Evolutionary conservation across 2,329 filamentous ascomycete genomes (phyloP).

Genomic region (Colletotrichum zoysiae): DNA sequence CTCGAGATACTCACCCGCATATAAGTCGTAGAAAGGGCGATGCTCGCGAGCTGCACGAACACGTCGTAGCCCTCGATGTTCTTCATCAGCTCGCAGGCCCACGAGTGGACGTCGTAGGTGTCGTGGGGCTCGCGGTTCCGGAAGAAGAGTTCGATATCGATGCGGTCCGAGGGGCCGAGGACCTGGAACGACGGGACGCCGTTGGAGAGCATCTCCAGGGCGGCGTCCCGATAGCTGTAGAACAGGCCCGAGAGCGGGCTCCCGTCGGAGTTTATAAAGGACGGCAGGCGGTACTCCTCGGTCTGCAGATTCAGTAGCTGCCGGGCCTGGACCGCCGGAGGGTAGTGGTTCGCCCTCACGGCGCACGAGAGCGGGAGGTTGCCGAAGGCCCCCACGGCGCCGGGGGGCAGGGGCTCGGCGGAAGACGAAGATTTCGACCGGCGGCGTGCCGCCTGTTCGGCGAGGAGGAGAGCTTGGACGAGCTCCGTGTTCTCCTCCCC

Average conservation of each 20-base stretch:
- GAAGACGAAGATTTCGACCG: neutral
- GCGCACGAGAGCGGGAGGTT: slow-evolving; percentile 32
- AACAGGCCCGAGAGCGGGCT: slow-evolving; percentile 32
- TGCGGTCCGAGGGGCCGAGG: slow-evolving; percentile 18
- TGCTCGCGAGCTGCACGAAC: slow-evolving; percentile 27
- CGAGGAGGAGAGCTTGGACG: slow-evolving; percentile 3
- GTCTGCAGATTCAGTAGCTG: slow-evolving; percentile 25
- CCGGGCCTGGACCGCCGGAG: slow-evolving; percentile 12
- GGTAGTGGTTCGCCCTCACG: slow-evolving; percentile 27
- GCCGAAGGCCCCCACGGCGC: slow-evolving; percentile 31
- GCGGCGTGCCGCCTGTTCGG: neutral
- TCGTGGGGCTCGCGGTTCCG: slow-evolving; percentile 16
- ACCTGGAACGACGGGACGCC: slow-evolving; percentile 18
- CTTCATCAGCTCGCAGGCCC: slow-evolving; percentile 33
- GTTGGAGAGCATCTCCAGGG: slow-evolving; percentile 29
- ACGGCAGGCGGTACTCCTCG: slow-evolving; percentile 33
- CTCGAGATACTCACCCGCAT: slow-evolving; percentile 22
- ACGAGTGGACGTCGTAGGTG: slow-evolving; percentile 30
- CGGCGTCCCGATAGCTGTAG: slow-evolving; percentile 32
- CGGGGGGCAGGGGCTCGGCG: slow-evolving; percentile 5
- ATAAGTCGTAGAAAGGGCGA: slow-evolving; percentile 12
- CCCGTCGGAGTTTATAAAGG: slow-evolving; percentile 30
- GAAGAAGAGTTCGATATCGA: slow-evolving; percentile 36
- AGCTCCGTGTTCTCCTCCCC: slow-evolving; percentile 14
- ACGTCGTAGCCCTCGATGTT: slow-evolving; percentile 28